Conservation (phyloP, 805 yeast genomes). For the Komagataella ulmi region DNA sequence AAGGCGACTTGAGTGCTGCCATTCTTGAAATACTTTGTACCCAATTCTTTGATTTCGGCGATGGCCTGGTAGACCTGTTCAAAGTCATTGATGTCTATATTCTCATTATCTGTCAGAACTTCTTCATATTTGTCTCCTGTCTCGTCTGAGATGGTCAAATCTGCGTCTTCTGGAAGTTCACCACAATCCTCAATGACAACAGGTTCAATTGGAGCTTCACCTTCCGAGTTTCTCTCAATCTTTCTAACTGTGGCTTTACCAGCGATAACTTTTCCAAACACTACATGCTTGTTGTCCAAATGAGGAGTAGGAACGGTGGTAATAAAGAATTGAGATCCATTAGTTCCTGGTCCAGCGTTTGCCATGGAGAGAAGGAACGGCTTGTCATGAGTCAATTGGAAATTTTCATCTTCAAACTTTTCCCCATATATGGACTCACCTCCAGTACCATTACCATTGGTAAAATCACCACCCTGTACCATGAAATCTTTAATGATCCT, state of each 20-base stretch:
- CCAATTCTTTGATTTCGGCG: slow-evolving; percentile 56
- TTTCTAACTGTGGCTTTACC: slow-evolving; percentile 75
- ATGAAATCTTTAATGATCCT: slow-evolving; percentile 80
- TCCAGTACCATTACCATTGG: slow-evolving; percentile 60
- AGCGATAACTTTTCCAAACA: slow-evolving; percentile 76
- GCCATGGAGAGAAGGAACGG: slow-evolving; percentile 95
- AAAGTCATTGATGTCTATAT: slow-evolving; percentile 44
- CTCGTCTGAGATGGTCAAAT: slow-evolving; percentile 47
- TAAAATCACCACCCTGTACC: slow-evolving; percentile 94
- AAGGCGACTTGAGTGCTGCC: slow-evolving; percentile 45
- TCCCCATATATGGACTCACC: slow-evolving; percentile 79
- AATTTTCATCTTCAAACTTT: slow-evolving; percentile 85
- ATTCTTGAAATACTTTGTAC: slow-evolving; percentile 61
- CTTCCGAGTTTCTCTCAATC: slow-evolving; percentile 59
- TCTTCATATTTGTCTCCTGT: slow-evolving; percentile 81
- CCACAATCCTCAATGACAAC: slow-evolving; percentile 75
- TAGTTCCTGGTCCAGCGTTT: slow-evolving; percentile 89
- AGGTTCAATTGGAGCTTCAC: slow-evolving; percentile 60
- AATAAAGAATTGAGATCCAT: slow-evolving; percentile 91
- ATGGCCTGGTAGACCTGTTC: slow-evolving; percentile 58
- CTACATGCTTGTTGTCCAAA: slow-evolving; percentile 91
- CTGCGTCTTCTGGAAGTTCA: slow-evolving; percentile 46
- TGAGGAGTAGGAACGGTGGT: slow-evolving; percentile 92
- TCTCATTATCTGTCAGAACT: slow-evolving; percentile 58
- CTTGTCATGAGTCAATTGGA: slow-evolving; percentile 56